Evolutionary conservation across 164 flowering plant genomes (phyloP).

Genomic region (Aristolochia fimbriata): DNA sequence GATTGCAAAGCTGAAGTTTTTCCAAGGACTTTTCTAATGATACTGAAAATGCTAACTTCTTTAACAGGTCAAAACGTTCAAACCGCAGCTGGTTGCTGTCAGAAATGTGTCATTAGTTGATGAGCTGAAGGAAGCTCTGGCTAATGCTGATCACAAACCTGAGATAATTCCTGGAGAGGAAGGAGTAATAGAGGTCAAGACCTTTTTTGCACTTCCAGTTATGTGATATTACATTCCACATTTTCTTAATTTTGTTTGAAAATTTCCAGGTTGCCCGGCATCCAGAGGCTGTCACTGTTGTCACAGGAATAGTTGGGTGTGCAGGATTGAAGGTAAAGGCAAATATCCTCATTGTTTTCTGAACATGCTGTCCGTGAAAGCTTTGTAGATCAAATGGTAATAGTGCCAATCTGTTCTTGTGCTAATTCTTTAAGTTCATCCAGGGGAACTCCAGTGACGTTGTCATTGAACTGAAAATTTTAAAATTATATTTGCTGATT

Average conservation of each 20-base stretch:
- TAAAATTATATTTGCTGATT: too few relatives aligned
- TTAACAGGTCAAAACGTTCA: conserved; percentile 68
- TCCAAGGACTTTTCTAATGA: not conserved
- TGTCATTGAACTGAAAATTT: not conserved
- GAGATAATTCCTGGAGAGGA: conserved; percentile 95
- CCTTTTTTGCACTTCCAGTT: not conserved
- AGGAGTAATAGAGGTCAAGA: conserved; percentile 72
- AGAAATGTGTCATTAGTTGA: conserved; percentile 60
- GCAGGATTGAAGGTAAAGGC: conserved; percentile 78
- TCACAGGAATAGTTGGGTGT: conserved; percentile 98
- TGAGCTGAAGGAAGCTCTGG: conserved; percentile 85
- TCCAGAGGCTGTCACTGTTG: conserved; percentile 92
- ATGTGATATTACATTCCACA: not conserved
- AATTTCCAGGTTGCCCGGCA: conserved; percentile 88
- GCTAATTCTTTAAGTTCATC: not conserved
- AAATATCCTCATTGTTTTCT: too few relatives aligned
- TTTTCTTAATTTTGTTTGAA: not conserved
- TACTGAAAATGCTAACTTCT: not conserved
- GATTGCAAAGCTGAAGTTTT: too few relatives aligned
- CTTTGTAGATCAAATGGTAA: too few relatives aligned
- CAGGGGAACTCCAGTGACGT: not conserved
- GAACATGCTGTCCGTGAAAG: too few relatives aligned
- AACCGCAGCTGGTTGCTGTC: conserved; percentile 76
- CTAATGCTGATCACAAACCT: conserved; percentile 69
- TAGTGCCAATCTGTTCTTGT: not conserved